These are phyloP conservation scores for Chlorella sp. DNA, from an alignment of 139 green algal species.

Conservation along the genomic window DNA sequence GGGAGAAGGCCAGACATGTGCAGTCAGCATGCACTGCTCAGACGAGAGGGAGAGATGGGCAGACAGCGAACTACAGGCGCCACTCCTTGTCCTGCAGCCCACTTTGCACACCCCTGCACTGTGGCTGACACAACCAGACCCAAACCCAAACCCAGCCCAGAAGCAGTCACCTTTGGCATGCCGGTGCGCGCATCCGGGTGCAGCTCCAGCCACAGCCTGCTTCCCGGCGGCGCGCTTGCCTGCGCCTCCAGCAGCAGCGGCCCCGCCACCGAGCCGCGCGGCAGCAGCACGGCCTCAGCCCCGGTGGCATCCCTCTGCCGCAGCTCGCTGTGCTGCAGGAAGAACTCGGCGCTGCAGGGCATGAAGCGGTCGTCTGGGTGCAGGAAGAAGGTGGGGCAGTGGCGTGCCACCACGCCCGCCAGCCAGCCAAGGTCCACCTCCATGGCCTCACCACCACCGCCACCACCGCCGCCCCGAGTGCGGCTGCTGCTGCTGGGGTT, in stretches of 20 bases:
- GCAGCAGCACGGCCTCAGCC: slow-evolving; percentile 17
- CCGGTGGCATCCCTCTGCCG: not conserved
- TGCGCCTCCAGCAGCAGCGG: slow-evolving; percentile 26
- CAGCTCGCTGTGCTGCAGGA: slow-evolving; percentile 47
- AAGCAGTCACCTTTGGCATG: not conserved
- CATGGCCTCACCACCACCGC: not conserved
- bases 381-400: slow-evolving; percentile 40
- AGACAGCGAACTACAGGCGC: too few species aligned
- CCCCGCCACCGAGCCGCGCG: not conserved
- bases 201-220: slow-evolving; percentile 35
- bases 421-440: slow-evolving; percentile 21
- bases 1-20: not conserved
- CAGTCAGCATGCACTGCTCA: too few species aligned
- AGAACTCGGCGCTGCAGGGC: slow-evolving; percentile 52
- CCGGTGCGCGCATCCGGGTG: slow-evolving; percentile 29
- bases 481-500: not conserved
- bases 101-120: too few species aligned
- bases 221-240: not conserved
- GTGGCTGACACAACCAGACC: too few species aligned
- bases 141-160: too few species aligned
- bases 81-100: too few species aligned
- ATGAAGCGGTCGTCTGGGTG: slow-evolving; percentile 47
- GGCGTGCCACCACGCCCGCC: not conserved
- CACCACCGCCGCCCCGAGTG: not conserved
- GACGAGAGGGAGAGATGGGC: too few species aligned